Evolutionary conservation across 140 eudicot species (phyloP).

Genomic region (Bidens hawaiensis): DNA sequence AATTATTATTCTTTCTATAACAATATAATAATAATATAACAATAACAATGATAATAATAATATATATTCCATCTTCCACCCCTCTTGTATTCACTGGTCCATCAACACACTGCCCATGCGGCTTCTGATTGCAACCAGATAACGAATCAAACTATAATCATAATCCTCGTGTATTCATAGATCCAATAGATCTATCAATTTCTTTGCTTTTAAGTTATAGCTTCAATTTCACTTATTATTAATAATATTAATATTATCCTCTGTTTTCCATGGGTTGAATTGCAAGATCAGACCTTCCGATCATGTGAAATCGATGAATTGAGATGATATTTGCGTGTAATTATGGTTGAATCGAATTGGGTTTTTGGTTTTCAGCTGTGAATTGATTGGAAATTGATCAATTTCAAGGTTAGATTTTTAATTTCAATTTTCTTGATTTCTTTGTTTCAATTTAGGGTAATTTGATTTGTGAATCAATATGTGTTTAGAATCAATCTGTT

Average conservation of each 20-base stretch:
- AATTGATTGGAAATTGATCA: constrained; percentile 28
- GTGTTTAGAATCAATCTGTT: neutral
- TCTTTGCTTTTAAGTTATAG: neutral
- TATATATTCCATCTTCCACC: constrained; percentile 7
- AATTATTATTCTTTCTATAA: neutral
- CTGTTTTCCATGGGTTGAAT: constrained; percentile 21
- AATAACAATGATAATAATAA: neutral
- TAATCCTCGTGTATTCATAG: constrained; percentile 19
- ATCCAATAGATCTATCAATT: constrained; percentile 31
- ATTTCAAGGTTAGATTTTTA: constrained; percentile 1
- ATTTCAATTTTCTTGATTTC: constrained; percentile 7
- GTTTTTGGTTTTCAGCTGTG: constrained; percentile 2
- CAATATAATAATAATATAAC: too few relatives aligned
- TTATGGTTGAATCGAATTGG: constrained; percentile 20
- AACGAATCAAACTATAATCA: constrained; percentile 32
- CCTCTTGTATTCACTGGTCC: constrained; percentile 39
- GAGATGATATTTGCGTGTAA: neutral
- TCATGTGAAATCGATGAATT: constrained; percentile 15
- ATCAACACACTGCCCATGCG: constrained; percentile 32
- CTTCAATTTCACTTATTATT: neutral
- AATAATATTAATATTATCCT: neutral
- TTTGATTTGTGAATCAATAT: constrained; percentile 9
- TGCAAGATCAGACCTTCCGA: constrained; percentile 24
- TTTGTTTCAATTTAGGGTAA: constrained; percentile 23
- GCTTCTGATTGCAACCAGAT: constrained; percentile 37